Evolutionary conservation across 192 early-diverging fungal species (phyloP).

Genomic region (Endogone sp.): DNA sequence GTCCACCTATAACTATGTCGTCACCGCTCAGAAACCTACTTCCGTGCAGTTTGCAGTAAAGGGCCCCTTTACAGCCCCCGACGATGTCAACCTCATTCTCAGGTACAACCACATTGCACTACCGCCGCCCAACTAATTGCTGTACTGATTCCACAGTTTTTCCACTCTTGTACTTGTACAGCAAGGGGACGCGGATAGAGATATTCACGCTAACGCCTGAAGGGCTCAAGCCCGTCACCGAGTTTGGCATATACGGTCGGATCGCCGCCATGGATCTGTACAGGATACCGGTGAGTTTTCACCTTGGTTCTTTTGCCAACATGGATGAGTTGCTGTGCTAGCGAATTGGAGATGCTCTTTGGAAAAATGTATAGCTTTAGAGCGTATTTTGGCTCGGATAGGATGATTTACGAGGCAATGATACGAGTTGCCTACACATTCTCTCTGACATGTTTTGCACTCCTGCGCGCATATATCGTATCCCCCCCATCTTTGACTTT

Average conservation of each 20-base stretch:
- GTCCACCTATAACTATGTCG: constrained; percentile 64
- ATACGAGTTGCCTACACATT: no score
- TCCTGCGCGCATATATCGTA: no score
- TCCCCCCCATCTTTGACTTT: background rate
- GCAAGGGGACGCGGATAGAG: constrained; percentile 59
- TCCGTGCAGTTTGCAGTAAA: constrained; percentile 61
- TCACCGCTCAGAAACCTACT: constrained; percentile 76
- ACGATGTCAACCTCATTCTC: constrained; percentile 68
- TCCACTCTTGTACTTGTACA: constrained; percentile 6
- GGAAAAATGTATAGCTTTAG: no score
- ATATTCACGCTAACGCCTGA: constrained; percentile 39
- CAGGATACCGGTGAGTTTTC: constrained; percentile 20
- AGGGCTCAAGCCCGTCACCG: constrained; percentile 47
- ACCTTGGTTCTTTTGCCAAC: no score
- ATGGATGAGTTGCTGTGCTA: no score
- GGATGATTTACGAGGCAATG: no score
- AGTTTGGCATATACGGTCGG: constrained; percentile 66
- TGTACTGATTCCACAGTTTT: background rate
- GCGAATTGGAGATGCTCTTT: no score
- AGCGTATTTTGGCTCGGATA: no score
- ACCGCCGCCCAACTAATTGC: background rate
- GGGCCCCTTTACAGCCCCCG: constrained; percentile 59
- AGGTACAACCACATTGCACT: constrained; percentile 56
- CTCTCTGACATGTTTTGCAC: no score
- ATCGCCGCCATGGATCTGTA: constrained; percentile 53